A percentile compares a stretch with the other conserved stretches of the same genome.
phyloP scores from a whole-genome alignment of 1,284 basidiomycete genomes.

The Malassezia pachydermatis region DNA sequence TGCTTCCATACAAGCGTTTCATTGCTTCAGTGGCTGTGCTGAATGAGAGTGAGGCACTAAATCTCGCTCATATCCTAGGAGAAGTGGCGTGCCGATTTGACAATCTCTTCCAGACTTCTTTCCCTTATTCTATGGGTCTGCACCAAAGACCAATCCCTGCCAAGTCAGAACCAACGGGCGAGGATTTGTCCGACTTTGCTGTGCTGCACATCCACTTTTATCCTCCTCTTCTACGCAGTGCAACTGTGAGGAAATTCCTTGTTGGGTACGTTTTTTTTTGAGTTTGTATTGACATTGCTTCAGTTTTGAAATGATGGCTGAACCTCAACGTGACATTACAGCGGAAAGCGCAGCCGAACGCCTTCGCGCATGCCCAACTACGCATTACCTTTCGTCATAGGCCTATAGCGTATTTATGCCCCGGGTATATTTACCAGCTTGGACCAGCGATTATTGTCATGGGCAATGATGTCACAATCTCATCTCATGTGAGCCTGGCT shows the following conservation, averaged over 20 bases:
- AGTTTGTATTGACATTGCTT: background rate
- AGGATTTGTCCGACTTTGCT: conserved; percentile 51
- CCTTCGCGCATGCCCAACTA: conserved; percentile 51
- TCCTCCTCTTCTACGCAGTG: conserved; percentile 72
- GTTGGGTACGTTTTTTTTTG: conserved; percentile 61
- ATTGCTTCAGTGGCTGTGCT: conserved; percentile 32
- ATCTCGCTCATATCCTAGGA: conserved; percentile 51
- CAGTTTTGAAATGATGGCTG: conserved; percentile 83
- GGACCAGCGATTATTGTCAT: too few relatives aligned
- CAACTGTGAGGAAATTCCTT: conserved; percentile 76
- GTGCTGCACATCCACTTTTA: conserved; percentile 84
- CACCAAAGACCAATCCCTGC: conserved; percentile 57
- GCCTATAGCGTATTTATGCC: too few relatives aligned
- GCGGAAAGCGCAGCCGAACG: conserved; percentile 73
- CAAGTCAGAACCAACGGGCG: conserved; percentile 50
- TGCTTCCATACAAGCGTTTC: conserved; percentile 26
- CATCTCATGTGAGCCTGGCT: too few relatives aligned
- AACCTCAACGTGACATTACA: conserved; percentile 80
- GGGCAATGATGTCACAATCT: too few relatives aligned
- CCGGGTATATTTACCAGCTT: too few relatives aligned
- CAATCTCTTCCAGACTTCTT: conserved; percentile 56
- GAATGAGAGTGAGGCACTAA: conserved; percentile 19
- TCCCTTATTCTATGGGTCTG: conserved; percentile 94
- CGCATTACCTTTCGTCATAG: conserved; percentile 23
- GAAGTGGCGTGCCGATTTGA: conserved; percentile 38